Conservation (phyloP, 345 rosid genomes). For the Euclidium syriacum region DNA sequence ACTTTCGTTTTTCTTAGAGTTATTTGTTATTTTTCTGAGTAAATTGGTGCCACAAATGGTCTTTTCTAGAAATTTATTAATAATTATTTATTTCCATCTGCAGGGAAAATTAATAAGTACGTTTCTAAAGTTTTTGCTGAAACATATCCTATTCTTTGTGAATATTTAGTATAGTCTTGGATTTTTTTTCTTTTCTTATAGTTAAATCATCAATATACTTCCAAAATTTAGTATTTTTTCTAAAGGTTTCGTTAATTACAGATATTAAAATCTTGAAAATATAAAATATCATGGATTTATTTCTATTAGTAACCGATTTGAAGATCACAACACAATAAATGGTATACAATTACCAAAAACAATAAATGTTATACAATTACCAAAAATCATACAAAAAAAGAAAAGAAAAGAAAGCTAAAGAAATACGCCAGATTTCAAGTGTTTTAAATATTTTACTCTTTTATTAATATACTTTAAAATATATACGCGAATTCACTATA, state of each 20-base stretch:
- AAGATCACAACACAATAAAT: neutral
- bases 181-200: neutral
- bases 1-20: neutral
- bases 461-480: too few species aligned
- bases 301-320: neutral
- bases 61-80: neutral
- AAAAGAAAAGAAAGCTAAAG: neutral
- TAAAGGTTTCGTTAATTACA: neutral
- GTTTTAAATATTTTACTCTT: too few species aligned
- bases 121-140: neutral
- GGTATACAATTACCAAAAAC: neutral
- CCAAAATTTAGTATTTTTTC: neutral
- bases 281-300: neutral
- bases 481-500: too few species aligned
- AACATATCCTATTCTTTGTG: conserved; percentile 6
- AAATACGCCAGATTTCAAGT: neutral
- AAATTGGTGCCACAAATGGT: neutral
- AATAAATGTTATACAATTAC: neutral
- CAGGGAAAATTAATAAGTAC: neutral
- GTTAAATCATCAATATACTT: neutral
- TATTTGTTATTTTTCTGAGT: neutral
- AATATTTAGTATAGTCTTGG: neutral
- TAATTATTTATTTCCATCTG: neutral
- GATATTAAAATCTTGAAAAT: neutral
- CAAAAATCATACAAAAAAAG: neutral